phyloP scores from a whole-genome alignment of 345 rosid genomes.

The Linum lewisii region DNA sequence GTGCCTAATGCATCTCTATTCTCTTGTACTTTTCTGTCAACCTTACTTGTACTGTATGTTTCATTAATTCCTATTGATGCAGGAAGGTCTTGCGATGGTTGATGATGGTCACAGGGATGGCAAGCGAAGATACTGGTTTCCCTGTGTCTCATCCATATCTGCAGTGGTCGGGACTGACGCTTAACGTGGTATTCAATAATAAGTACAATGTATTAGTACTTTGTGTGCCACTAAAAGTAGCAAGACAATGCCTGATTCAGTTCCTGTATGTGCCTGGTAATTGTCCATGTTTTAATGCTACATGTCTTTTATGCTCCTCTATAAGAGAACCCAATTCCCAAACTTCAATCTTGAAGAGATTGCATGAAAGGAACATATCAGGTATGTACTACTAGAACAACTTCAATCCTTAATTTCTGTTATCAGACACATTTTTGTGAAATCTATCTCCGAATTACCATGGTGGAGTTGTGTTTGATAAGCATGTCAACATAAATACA shows the following conservation, averaged over 20 bases:
- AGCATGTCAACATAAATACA: too few species aligned
- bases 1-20: too few species aligned
- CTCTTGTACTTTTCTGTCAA: neutral
- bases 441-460: too few species aligned
- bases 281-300: neutral
- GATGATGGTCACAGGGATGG: conserved; percentile 70
- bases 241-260: neutral
- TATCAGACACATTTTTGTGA: too few species aligned
- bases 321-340: too few species aligned
- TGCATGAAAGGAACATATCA: too few species aligned
- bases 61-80: conserved; percentile 22
- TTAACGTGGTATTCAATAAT: conserved; percentile 2
- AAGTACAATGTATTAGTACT: too few species aligned
- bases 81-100: conserved; percentile 86
- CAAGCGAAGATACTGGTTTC: conserved; percentile 71
- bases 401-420: too few species aligned
- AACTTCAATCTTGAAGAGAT: too few species aligned
- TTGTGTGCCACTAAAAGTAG: too few species aligned
- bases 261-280: neutral
- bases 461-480: too few species aligned
- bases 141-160: conserved; percentile 66
- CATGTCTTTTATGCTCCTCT: neutral
- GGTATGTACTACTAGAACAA: too few species aligned
- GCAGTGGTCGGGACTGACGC: conserved; percentile 34
- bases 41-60: neutral